Conservation (phyloP, 345 rosid genomes). For the Euphorbia lathyris region DNA sequence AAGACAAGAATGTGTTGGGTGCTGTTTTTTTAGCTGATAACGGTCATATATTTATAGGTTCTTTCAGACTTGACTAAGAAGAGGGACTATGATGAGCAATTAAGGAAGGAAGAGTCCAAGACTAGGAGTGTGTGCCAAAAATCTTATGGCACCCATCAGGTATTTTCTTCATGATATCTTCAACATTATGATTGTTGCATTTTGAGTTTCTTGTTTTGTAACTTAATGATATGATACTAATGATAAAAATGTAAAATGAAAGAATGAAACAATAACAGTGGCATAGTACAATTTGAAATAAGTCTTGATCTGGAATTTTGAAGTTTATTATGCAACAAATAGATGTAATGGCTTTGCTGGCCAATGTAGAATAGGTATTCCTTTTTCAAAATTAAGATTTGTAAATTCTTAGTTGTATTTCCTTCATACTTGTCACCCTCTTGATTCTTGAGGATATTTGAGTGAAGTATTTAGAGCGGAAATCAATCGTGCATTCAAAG, state of each 20-base stretch:
- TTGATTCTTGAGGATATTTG: background rate
- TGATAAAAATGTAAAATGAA: background rate
- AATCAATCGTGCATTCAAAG: background rate
- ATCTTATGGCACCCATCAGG: conserved; percentile 58
- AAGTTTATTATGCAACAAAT: background rate
- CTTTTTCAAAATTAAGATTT: background rate
- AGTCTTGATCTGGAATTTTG: background rate
- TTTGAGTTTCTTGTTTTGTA: background rate
- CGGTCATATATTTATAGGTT: conserved; percentile 43
- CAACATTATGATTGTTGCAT: background rate
- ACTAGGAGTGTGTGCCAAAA: conserved; percentile 71
- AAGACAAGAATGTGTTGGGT: conserved; percentile 4
- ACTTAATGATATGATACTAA: background rate
- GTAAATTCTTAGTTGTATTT: no score
- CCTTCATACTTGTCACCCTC: background rate
- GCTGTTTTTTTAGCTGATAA: conserved; percentile 16
- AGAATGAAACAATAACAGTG: background rate
- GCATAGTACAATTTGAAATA: no score
- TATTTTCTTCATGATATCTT: conserved; percentile 22
- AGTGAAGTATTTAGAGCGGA: background rate
- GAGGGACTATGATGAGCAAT: conserved; percentile 89
- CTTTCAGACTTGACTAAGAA: conserved; percentile 84
- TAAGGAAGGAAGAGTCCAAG: conserved; percentile 74
- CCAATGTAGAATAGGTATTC: background rate
- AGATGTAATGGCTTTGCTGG: background rate